phyloP scores from a whole-genome alignment of 495 filamentous ascomycete genomes.

The Daldinia decipiens region DNA sequence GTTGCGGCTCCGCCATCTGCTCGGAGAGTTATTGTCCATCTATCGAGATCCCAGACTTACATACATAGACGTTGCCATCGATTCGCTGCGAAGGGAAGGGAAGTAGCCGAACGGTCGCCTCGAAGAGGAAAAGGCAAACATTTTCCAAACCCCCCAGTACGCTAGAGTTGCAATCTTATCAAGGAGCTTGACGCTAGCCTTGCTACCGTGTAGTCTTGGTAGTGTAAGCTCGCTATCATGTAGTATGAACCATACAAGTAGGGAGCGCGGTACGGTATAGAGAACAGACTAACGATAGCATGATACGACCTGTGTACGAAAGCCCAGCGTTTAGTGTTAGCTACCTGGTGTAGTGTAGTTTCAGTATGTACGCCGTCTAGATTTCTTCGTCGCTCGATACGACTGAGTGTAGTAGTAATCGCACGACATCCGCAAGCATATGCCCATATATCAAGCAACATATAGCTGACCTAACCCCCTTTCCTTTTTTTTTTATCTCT shows the following conservation, averaged over 20 bases:
- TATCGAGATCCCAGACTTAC: conserved; percentile 13
- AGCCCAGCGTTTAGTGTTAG: conserved; percentile 7
- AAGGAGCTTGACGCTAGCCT: not conserved
- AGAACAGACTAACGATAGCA: conserved; percentile 20
- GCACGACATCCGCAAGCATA: conserved; percentile 19
- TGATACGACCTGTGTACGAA: conserved; percentile 18
- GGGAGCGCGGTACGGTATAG: conserved; percentile 24
- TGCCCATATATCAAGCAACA: conserved; percentile 15
- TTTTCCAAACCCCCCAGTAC: not conserved
- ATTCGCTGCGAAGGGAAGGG: conserved; percentile 3
- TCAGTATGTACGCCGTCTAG: conserved; percentile 22
- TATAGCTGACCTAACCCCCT: conserved; percentile 21
- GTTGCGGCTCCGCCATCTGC: conserved; percentile 4
- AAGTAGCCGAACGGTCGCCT: conserved; percentile 1
- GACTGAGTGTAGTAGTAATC: conserved; percentile 19
- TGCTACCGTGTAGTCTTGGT: not conserved
- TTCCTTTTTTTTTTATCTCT: conserved; percentile 3
- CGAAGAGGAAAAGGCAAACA: not conserved
- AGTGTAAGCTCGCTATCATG: not conserved
- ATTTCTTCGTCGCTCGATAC: conserved; percentile 22
- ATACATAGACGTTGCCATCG: not conserved
- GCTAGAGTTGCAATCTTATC: conserved; percentile 19
- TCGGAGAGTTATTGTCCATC: not conserved
- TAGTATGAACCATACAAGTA: conserved; percentile 30
- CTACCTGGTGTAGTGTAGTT: not conserved